These are phyloP conservation scores for Peronosclerospora sorghi DNA, from an alignment of 352 stramenopile genomes.

Conservation along the genomic window DNA sequence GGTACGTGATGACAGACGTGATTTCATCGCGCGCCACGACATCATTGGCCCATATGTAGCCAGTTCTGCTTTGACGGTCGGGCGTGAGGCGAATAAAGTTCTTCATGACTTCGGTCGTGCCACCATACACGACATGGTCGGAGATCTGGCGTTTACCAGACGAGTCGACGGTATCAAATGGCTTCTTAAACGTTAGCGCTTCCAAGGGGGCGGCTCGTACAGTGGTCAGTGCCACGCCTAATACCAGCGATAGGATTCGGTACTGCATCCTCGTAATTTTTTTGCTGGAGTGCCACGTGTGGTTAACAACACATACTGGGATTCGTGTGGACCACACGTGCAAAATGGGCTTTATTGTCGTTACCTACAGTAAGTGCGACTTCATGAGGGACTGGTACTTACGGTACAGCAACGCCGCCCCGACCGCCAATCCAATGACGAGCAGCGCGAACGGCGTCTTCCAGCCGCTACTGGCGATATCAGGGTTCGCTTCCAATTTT, in stretches of 20 bases:
- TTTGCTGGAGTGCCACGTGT: no score
- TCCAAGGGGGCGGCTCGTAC: slow-evolving; percentile 13
- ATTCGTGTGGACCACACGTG: no score
- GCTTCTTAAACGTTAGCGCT: slow-evolving; percentile 49
- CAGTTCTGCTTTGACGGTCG: slow-evolving; percentile 72
- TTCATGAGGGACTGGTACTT: slow-evolving; percentile 84
- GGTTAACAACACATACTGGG: no score
- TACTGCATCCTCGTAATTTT: no score
- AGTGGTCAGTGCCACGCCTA: no score
- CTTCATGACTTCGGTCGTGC: slow-evolving; percentile 63
- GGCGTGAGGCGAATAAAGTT: slow-evolving; percentile 76
- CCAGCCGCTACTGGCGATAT: slow-evolving; percentile 49
- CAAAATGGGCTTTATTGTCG: no score
- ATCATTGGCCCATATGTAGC: slow-evolving; percentile 55
- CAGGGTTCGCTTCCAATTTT: slow-evolving; percentile 59
- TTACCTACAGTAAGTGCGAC: slow-evolving; percentile 81
- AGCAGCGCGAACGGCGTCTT: slow-evolving; percentile 74
- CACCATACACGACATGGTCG: slow-evolving; percentile 38
- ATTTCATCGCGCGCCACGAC: slow-evolving; percentile 39
- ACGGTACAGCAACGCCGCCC: slow-evolving; percentile 49
- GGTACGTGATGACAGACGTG: slow-evolving; percentile 51
- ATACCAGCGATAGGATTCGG: no score
- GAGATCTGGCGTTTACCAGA: slow-evolving; percentile 49
- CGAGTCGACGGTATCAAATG: slow-evolving; percentile 46
- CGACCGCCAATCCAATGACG: slow-evolving; percentile 39